Base-by-base conservation (phyloP, 1,284 basidiomycete genomes). In the Schizophyllum commune region DNA sequence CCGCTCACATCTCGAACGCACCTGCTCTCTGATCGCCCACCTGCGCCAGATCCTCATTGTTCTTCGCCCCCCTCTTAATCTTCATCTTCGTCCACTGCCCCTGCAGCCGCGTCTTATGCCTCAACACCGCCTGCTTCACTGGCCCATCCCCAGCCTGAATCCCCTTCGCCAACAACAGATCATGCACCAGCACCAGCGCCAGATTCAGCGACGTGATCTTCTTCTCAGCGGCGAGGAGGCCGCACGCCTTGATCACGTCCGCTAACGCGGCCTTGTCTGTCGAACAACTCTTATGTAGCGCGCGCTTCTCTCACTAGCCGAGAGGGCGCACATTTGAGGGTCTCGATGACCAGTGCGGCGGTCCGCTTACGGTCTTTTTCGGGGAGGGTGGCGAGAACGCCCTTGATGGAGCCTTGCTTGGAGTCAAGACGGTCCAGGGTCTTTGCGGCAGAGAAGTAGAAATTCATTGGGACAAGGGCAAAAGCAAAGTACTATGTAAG, bases 121-220 rank as follows among this genome's bases (percentile, higher is more conserved):
- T 83, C 58, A 91, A 70, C 52, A 96, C 69, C 0, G 92, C 91
- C 68, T 89, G 86, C 67, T 95, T 95, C 56, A 95, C 77, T 7
- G 91, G 89, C 32, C 94, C 94, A 70, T 94, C 91, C 22, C 89
- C 86, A 1, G 92, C 91, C 71, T 96, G 91, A 65, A 96, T 94
- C 19, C 92, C 89, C 19, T 83, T 75, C 17, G 89, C 81, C 56
- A 96, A 80, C 33, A 98, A 78, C 13, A 94, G 74, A 72, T 98
- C 95, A 67, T 97, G 94, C 3, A 95, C 84, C 32, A 97, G 85
- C 52, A 96, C 86, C 15, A 92, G 79, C 5, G 89, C 83, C 57
- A 96, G 80, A 68, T 86, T 92, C 52, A 79, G 72, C 1, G 91
- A 88, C 0, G 82, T 84, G 61, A 96, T 80, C 62, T 86, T 85